Conservation (phyloP, 108 stramenopile species). For the Chaetoceros tenuissimus region DNA sequence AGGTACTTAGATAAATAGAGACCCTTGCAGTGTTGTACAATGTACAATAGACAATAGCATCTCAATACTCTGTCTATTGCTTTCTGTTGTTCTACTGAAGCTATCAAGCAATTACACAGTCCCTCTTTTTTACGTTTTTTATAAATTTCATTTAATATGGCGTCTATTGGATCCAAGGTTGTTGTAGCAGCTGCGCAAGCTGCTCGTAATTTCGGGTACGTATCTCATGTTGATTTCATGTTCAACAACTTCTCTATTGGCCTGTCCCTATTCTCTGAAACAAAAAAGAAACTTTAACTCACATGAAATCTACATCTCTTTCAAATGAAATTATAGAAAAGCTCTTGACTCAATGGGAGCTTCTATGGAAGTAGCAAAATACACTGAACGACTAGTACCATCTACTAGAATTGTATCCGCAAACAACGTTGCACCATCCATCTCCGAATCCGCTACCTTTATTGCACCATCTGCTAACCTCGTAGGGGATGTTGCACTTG, state of each 20-base stretch:
- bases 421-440: conserved; percentile 63
- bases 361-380: conserved; percentile 74
- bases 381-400: conserved; percentile 74
- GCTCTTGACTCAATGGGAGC: conserved; percentile 54
- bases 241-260: background rate
- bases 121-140: too few relatives aligned
- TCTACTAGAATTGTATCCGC: conserved; percentile 84
- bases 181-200: conserved; percentile 61
- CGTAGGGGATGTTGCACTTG: conserved; percentile 75
- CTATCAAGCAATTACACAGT: too few relatives aligned
- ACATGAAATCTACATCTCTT: background rate
- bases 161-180: conserved; percentile 47
- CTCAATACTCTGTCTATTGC: too few relatives aligned
- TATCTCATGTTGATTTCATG: conserved; percentile 2
- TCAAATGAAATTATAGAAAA: conserved; percentile 6
- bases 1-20: too few relatives aligned
- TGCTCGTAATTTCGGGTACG: conserved; percentile 53
- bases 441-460: conserved; percentile 52
- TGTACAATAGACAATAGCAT: too few relatives aligned
- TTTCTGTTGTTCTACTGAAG: too few relatives aligned
- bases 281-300: background rate
- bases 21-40: too few relatives aligned
- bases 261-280: conserved; percentile 2
- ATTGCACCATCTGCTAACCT: conserved; percentile 76
- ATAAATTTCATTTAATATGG: conserved; percentile 19